Percentiles rank a stretch among this genome's conserved stretches.
phyloP scores from a whole-genome alignment of 1,139 yeast species.

The Petasospora fabianii region DNA sequence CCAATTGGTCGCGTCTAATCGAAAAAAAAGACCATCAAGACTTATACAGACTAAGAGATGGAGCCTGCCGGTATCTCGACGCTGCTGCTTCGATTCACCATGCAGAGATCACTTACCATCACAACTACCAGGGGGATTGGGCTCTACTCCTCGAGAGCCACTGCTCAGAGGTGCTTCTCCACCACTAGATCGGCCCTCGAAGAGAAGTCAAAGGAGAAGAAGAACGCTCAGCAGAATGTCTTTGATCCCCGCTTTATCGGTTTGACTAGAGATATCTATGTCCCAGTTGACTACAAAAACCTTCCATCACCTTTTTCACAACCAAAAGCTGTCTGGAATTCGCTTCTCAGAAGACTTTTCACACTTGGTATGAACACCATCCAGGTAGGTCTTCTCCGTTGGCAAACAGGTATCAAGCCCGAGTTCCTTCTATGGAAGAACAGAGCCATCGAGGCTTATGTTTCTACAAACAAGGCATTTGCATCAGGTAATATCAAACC shows the following conservation, averaged over 20 bases:
- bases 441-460: constrained; percentile 62
- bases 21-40: too few species aligned
- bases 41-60: too few species aligned
- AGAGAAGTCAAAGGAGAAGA: constrained; percentile 12
- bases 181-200: constrained; percentile 31
- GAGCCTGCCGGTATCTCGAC: too few species aligned
- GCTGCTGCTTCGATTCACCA: too few species aligned
- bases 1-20: too few species aligned
- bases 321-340: constrained; percentile 40
- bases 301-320: constrained; percentile 40
- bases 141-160: not conserved
- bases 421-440: constrained; percentile 70
- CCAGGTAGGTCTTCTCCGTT: constrained; percentile 60
- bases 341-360: constrained; percentile 47
- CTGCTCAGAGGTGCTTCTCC: constrained; percentile 7
- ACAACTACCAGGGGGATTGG: constrained; percentile 1
- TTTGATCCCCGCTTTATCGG: constrained; percentile 42
- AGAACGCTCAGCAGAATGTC: constrained; percentile 21
- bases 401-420: constrained; percentile 61
- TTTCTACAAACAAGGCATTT: constrained; percentile 64
- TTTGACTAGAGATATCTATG: constrained; percentile 42
- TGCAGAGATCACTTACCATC: constrained; percentile 2
- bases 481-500: constrained; percentile 45
- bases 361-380: constrained; percentile 59
- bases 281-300: constrained; percentile 46